Evolutionary conservation across 2,329 filamentous ascomycete species (phyloP), one percentile per base, ranked within the genome.

Genomic region (Aquanectria penicillioides): DNA sequence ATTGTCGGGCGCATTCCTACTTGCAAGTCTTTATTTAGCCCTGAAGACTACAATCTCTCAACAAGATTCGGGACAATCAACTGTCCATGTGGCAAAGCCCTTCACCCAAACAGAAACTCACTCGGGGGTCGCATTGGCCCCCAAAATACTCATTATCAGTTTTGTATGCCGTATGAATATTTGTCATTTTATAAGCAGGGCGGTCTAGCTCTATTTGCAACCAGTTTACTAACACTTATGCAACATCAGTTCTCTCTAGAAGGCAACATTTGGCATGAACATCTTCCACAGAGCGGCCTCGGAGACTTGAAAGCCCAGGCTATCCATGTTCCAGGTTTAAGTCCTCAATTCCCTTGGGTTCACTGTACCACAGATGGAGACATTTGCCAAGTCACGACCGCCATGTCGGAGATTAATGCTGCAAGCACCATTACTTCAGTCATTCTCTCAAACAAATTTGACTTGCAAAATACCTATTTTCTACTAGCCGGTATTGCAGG

Each of bases 351-450:
- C 17, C 59, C 59, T n/a, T 6, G 9, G 20, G 13, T 54, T 15
- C 54, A 61, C 22, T 61, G 59, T 26, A 61, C 59, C 6, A 15
- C 54, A 5, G 49, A 53, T 41, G 48, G 49, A 6, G 20, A 40
- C 7, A 47, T 61, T 31, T 61, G 59, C 49, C 59, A 61, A 31
- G 49, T 61, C 11, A 59, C 49, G 13, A 61, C 59, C 23, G 59
- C 44, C 25, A 57, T 54, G 49, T 51, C 52, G 17, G 59, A 62
- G 26, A 64, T 64, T 41, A 64, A 64, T 47, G 62, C 62, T 11
- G 62, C 59, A 13, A 50, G 53, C 3, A 57, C 62, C 8, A 29
- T 62, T 29, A 52, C 41, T 10, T 47, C 50, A 8, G 11, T 62
- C 11, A 10, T 59, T 38, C 22, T 51, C 8, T 58, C 55, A n/a